Conservation (phyloP, 371 early-diverging fungal genomes). For the Mucor mucedo region DNA sequence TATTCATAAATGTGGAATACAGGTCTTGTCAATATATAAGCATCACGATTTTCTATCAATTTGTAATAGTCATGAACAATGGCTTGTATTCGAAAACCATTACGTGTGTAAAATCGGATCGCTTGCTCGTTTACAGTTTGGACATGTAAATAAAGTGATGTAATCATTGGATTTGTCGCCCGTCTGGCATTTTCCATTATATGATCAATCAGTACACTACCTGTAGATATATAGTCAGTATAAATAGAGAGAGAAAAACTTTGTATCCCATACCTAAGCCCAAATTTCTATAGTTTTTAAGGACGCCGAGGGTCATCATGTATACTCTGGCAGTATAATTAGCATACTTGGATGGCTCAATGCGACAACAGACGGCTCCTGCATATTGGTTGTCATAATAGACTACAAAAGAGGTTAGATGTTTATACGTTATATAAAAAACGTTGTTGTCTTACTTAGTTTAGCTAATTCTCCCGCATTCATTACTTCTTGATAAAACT, state of each 20-base stretch:
- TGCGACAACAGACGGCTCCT: constrained; percentile 33
- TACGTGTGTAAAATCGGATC: constrained; percentile 27
- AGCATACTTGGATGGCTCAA: constrained; percentile 16
- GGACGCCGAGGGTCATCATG: constrained; percentile 33
- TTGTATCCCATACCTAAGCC: constrained; percentile 25
- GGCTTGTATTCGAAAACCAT: constrained; percentile 31
- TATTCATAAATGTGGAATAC: constrained; percentile 6
- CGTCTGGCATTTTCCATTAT: constrained; percentile 19
- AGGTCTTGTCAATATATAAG: constrained; percentile 26
- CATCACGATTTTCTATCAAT: constrained; percentile 30
- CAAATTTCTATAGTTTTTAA: constrained; percentile 20
- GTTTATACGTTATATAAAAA: neutral
- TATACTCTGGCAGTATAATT: constrained; percentile 27
- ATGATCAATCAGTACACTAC: constrained; percentile 22
- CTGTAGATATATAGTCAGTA: neutral
- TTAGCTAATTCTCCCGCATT: constrained; percentile 29
- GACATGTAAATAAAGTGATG: constrained; percentile 32
- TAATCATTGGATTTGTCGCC: constrained; percentile 18
- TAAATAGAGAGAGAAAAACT: neutral
- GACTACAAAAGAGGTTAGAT: constrained; percentile 7
- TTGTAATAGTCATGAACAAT: constrained; percentile 29
- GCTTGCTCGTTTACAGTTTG: constrained; percentile 29
- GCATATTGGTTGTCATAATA: constrained; percentile 26
- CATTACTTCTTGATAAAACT: constrained; percentile 29
- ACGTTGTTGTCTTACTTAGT: constrained; percentile 12